Evolutionary conservation across 305 asterid species (phyloP), one percentile per base, ranked within the genome.

Genomic region (Solanum hybrid): DNA sequence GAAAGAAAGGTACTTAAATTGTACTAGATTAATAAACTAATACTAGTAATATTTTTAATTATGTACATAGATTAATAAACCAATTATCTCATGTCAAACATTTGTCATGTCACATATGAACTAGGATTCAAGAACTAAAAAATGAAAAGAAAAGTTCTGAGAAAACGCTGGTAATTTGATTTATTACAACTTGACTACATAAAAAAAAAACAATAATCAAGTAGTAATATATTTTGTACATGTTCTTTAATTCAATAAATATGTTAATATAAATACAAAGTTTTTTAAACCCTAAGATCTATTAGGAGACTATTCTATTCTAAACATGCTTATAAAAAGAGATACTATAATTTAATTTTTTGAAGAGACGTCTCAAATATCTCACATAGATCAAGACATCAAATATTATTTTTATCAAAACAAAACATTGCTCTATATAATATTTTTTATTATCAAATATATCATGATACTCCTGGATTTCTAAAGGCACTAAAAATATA

Each of bases 311-410:
- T 41, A 41, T 41, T 41, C 17, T 41, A 41, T 41, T 41, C 57
- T 41, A 39, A 41, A 4, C 17, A 57, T 57, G 70, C 10, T 20
- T 20, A 57, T 57, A 61, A 61, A 20, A 20, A 68, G 13, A n/a
- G 27, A 17, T 57, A 51, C 3, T 45, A 45, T 41, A 41, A 65
- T 31, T 65, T 41, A 41, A 65, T 33, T 68, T 65, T 24, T n/a
- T n/a, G 11, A 1, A 0, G 2, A 2, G 9, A 0, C 24, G 0
- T 0, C 1, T 65, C 14, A 4, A 65, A 22, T n/a, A 68, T 68
- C 2, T n/a, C 14, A 65, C 6, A 4, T 0, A 22, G 4, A 9
- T 65, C 6, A 65, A 65, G 13, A 3, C 14, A 9, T 65, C 0
- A 65, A 9, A n/a, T 65, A n/a, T 22, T 22, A 0, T 61, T 0